Base-by-base conservation (phyloP, 495 filamentous ascomycete genomes). In the Rhypophila decipiens region DNA sequence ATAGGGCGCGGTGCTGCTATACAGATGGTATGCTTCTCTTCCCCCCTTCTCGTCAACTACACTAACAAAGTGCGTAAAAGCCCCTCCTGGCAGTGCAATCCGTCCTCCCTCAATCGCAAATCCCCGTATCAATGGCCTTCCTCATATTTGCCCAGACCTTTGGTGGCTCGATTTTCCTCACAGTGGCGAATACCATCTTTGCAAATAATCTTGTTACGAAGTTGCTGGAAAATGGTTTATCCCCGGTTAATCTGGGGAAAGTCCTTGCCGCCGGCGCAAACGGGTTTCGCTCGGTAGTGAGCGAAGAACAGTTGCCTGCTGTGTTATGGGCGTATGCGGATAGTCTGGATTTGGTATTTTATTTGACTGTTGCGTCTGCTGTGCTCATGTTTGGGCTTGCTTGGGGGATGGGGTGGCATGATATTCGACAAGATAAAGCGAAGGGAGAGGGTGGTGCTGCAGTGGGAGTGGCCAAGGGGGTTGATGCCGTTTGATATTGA, bases 1-100 rank as follows among this genome's bases (percentile, higher is more conserved):
- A 57, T 59, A 9, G 70, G 71, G 9, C 51, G 62, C 12, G 72
- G 71, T n/a, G 40, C 53, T 5, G 69, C 60, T 1, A 17, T 38
- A 7, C 15, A 21, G 19, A 44, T 36, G 27, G 49, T 46, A 46
- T 27, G 49, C 19, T 20, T 15, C 13, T 12, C 29, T 35, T 29
- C 33, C 17, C 21, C 5, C 5, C 20, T 4, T 4, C 2, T 15
- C 3, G 24, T 15, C 18, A 15, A 35, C 2, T 11, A 35, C 11
- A 11, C 21, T 19, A 4, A 39, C 17, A 17, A 38, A 38, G 13
- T 1, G 54, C 70, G 18, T 62, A 70, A 38, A 57, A 67, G 44
- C 54, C 69, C 3, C 45, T 70, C 24, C 63, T 76, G 34, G 71
- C 73, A 4, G 57, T 76, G 19, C 74, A 78, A 58, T 67, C 65